Evolutionary conservation across 75 land plant genomes (phyloP).

Genomic region (Picea glauca): DNA sequence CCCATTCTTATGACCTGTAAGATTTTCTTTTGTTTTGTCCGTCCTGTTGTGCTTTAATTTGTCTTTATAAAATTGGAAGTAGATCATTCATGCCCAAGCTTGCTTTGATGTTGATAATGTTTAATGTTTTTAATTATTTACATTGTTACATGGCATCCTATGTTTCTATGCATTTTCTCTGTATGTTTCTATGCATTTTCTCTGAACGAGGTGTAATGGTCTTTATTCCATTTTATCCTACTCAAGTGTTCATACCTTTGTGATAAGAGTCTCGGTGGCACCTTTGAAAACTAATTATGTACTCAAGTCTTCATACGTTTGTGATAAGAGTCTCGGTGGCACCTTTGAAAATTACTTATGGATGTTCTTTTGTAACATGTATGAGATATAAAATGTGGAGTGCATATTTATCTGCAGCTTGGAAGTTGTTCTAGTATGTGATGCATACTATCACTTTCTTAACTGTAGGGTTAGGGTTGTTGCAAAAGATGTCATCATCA

Average conservation of each 20-base stretch:
- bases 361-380: too few species aligned
- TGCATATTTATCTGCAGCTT: too few species aligned
- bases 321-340: too few species aligned
- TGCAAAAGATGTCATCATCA: too few species aligned
- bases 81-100: neutral
- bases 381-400: too few species aligned
- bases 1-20: constrained; percentile 85
- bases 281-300: too few species aligned
- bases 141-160: neutral
- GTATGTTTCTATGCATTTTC: neutral
- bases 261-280: too few species aligned
- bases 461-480: too few species aligned
- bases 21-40: constrained; percentile 15
- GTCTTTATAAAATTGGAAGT: neutral
- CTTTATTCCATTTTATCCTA: neutral
- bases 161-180: neutral
- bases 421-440: too few species aligned
- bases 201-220: neutral
- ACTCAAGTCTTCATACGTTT: neutral
- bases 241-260: neutral
- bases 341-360: too few species aligned
- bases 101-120: neutral
- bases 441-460: too few species aligned
- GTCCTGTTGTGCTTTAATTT: neutral
- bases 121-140: too few species aligned